Evolutionary conservation across 208 protist genomes (phyloP).

Genomic region (Phytomonas sp.): DNA sequence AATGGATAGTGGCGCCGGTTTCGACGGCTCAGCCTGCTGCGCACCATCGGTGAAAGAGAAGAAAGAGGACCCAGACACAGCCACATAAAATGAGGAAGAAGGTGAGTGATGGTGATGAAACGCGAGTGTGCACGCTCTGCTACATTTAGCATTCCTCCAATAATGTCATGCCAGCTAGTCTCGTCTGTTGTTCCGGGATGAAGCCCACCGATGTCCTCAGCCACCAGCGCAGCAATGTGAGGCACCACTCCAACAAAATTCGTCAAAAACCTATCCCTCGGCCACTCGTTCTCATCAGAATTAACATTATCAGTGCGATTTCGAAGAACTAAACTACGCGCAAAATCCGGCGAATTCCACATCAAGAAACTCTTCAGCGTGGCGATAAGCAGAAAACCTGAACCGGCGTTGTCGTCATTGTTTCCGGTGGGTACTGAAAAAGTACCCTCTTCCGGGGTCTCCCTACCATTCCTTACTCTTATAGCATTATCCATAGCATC

Average conservation of each 20-base stretch:
- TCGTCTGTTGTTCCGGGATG: background rate
- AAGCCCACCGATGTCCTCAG: slow-evolving; percentile 25
- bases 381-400: slow-evolving; percentile 19
- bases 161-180: background rate
- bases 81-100: slow-evolving; percentile 32
- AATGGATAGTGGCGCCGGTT: slow-evolving; percentile 71
- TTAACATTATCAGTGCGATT: background rate
- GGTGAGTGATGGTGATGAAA: slow-evolving; percentile 15
- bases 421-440: background rate
- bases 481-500: background rate
- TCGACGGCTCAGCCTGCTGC: slow-evolving; percentile 36
- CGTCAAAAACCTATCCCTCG: background rate
- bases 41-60: slow-evolving; percentile 23
- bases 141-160: background rate
- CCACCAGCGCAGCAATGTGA: slow-evolving; percentile 30
- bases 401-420: background rate
- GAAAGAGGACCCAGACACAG: slow-evolving; percentile 42
- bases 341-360: slow-evolving; percentile 16
- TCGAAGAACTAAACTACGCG: slow-evolving; percentile 3
- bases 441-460: background rate
- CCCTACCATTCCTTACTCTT: background rate
- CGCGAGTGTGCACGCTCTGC: slow-evolving; percentile 13
- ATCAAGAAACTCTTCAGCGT: slow-evolving; percentile 18
- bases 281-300: background rate
- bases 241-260: slow-evolving; percentile 5